Conservation (phyloP, 2,329 filamentous ascomycete genomes). For the Ceratocystis colombiana region DNA sequence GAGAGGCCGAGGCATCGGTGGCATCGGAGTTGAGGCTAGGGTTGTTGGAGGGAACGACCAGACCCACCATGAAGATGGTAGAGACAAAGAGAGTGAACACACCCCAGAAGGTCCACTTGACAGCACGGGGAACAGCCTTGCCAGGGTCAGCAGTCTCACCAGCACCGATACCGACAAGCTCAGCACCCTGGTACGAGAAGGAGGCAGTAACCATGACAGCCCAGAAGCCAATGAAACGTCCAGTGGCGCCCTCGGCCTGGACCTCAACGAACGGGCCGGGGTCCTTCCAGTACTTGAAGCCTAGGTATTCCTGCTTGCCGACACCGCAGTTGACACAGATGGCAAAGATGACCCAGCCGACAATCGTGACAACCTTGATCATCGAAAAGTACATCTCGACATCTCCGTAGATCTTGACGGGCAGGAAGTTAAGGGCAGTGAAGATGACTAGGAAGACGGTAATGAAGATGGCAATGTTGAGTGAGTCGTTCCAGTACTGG, state of each 20-base stretch:
- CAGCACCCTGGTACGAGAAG: constrained; percentile 63
- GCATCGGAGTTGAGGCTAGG: constrained; percentile 41
- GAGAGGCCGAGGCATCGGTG: constrained; percentile 53
- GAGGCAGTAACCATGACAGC: constrained; percentile 56
- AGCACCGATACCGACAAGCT: constrained; percentile 68
- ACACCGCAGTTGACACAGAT: constrained; percentile 66
- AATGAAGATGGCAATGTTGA: constrained; percentile 63
- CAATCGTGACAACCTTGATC: constrained; percentile 65
- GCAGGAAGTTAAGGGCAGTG: constrained; percentile 58
- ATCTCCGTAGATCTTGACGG: constrained; percentile 63
- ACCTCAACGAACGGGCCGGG: constrained; percentile 59
- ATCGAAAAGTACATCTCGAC: constrained; percentile 69
- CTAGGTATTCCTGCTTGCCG: constrained; percentile 58
- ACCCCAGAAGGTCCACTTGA: constrained; percentile 64
- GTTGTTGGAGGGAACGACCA: constrained; percentile 57
- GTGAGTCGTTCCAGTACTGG: constrained; percentile 56
- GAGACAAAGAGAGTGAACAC: constrained; percentile 59
- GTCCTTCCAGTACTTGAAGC: constrained; percentile 59
- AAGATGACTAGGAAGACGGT: constrained; percentile 63
- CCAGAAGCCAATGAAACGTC: constrained; percentile 61
- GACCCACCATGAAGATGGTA: constrained; percentile 59
- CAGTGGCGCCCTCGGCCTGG: constrained; percentile 43
- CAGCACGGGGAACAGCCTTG: constrained; percentile 61
- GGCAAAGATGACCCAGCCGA: constrained; percentile 66
- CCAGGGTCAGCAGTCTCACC: constrained; percentile 64